Base-by-base conservation (phyloP, 2,329 filamentous ascomycete genomes). In the Periconia digitata region DNA sequence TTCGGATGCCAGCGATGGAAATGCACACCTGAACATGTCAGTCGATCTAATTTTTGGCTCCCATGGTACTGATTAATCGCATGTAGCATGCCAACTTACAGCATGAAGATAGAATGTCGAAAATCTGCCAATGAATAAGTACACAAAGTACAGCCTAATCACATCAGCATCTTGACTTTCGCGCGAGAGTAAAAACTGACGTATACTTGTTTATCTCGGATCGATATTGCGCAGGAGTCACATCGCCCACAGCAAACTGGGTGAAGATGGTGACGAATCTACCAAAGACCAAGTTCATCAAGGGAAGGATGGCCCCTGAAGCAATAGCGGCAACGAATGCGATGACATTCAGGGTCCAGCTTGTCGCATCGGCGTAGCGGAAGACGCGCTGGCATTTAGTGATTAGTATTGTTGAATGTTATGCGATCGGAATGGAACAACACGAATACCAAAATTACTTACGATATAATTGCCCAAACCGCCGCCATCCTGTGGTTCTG, bases 51-150 rank as follows among this genome's bases (percentile, higher is more conserved):
- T n/a, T 10, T 32, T 32, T 4, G 4, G 40, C 39, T 37, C n/a
- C n/a, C n/a, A n/a, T n/a, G n/a, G n/a, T n/a, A n/a, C n/a, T n/a
- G n/a, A n/a, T n/a, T n/a, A n/a, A n/a, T n/a, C 3, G 6, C 16
- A 37, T 15, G n/a, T 10, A 5, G 8, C 23, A 46, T 21, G 20
- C 8, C 6, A 23, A 35, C 44, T 44, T 49, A 63, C 59, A 6
- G 63, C 63, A 44, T 67, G 61, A 6, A 65, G 59, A 39, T 89
- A 90, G 50, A 80, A 82, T 35, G 88, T 72, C 16, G 73, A 62
- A 55, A 88, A 85, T 40, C 85, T 83, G 13, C 74, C 86, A 35
- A 90, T 69, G 66, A 90, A 91, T 6, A 91, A 74, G 46, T 83
- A 83, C 46, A 90, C 80, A 59, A 90, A 84, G 67, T 85, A 89